These are phyloP conservation scores for Solanum piurae DNA, from an alignment of 257 asterid genomes.

Conservation along the genomic window DNA sequence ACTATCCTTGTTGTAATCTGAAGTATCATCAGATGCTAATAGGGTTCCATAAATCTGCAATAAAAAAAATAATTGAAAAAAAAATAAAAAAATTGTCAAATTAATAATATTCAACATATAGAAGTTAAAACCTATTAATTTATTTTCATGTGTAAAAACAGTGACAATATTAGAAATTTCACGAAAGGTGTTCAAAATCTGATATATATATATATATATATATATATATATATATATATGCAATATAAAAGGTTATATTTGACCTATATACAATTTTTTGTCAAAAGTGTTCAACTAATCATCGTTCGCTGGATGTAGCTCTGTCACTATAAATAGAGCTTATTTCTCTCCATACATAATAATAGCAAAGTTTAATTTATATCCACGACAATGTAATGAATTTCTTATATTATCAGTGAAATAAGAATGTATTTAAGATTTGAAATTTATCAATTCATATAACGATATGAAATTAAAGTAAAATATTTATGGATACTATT, in stretches of 20 bases:
- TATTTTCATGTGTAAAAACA: neutral
- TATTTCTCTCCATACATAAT: neutral
- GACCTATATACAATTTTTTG: neutral
- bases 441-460: neutral
- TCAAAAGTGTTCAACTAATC: neutral
- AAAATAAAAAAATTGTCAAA: neutral
- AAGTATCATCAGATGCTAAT: conserved; percentile 34
- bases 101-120: neutral
- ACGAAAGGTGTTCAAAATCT: neutral
- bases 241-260: neutral
- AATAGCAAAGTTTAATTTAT: neutral
- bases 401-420: no score
- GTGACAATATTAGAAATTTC: neutral
- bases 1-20: conserved; percentile 33
- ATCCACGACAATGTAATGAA: neutral
- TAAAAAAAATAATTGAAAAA: neutral
- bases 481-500: neutral
- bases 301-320: neutral
- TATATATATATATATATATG: neutral
- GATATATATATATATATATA: no score
- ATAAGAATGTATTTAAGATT: neutral
- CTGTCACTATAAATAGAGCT: neutral
- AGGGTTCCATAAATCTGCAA: conserved; percentile 50
- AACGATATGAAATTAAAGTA: neutral
- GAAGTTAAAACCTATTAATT: neutral